phyloP scores from a whole-genome alignment of 306 rosid genomes.

The Pterocarpus macrocarpus region DNA sequence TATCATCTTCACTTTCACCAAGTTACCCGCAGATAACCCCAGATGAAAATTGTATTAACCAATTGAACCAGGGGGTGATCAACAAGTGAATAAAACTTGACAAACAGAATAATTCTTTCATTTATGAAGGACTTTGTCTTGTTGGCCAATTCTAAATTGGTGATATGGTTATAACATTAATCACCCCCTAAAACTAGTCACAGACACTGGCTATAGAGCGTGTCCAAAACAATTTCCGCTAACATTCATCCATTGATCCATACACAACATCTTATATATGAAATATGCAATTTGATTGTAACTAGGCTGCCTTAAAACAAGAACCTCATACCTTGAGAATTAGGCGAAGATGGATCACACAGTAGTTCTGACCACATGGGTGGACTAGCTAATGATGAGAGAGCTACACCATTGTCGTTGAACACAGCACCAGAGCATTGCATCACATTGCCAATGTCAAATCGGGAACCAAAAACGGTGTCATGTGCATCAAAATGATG shows the following conservation, averaged over 20 bases:
- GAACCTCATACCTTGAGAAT: constrained; percentile 57
- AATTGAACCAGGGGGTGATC: constrained; percentile 15
- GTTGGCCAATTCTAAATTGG: neutral
- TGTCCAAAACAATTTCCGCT: too few species aligned
- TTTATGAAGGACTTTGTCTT: constrained; percentile 5
- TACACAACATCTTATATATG: neutral
- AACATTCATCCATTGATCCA: too few species aligned
- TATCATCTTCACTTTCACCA: too few species aligned
- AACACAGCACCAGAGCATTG: constrained; percentile 40
- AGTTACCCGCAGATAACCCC: too few species aligned
- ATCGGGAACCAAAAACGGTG: constrained; percentile 53
- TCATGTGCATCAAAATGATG: constrained; percentile 62
- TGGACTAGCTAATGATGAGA: constrained; percentile 42
- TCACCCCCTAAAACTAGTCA: too few species aligned
- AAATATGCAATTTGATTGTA: constrained; percentile 10
- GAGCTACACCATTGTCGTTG: constrained; percentile 27
- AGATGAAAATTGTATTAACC: neutral
- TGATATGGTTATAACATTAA: neutral
- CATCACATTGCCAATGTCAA: constrained; percentile 51
- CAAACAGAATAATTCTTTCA: neutral
- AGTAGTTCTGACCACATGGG: constrained; percentile 64
- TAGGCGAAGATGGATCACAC: constrained; percentile 57
- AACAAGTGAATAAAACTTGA: neutral
- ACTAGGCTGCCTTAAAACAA: neutral
- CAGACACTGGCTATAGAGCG: too few species aligned